A percentile compares a stretch with the other conserved stretches of the same genome.
Evolutionary conservation across 176 grass and related monocot species (phyloP).

Genomic region (Poa annua): DNA sequence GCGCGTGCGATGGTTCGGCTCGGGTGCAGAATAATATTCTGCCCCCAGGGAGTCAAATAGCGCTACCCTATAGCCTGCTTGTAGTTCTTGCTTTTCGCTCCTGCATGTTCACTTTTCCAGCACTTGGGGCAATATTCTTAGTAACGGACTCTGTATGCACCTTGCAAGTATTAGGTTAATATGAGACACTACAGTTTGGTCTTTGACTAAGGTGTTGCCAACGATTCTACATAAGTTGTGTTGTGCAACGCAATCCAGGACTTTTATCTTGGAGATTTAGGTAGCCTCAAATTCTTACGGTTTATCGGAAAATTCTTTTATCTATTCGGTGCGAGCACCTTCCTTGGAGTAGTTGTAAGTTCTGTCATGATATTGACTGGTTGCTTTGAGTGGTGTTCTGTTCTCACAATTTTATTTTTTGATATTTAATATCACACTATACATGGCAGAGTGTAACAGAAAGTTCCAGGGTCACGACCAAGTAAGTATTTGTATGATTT

Average conservation of each 20-base stretch:
- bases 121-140: slow-evolving; percentile 85
- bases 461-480: slow-evolving; percentile 33
- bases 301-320: slow-evolving; percentile 72
- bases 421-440: slow-evolving; percentile 87
- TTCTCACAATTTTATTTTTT: slow-evolving; percentile 87
- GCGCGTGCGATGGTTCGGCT: too few species aligned
- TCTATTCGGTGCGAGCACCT: slow-evolving; percentile 68
- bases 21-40: too few species aligned
- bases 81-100: slow-evolving; percentile 42
- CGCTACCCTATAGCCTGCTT: too few species aligned
- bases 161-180: slow-evolving; percentile 52
- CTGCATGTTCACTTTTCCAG: slow-evolving; percentile 40
- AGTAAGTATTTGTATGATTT: slow-evolving; percentile 54
- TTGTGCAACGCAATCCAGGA: slow-evolving; percentile 50
- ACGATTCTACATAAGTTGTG: too few species aligned
- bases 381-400: too few species aligned
- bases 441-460: slow-evolving; percentile 96
- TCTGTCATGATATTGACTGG: too few species aligned
- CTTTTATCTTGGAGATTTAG: slow-evolving; percentile 60
- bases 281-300: slow-evolving; percentile 47
- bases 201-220: too few species aligned
- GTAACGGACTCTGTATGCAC: slow-evolving; percentile 84
- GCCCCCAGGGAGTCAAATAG: too few species aligned
- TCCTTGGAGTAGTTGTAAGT: slow-evolving; percentile 90
- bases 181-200: too few species aligned